Percentiles rank a stretch among this genome's conserved stretches.
These are phyloP conservation scores for Epicoccum nigrum DNA, from an alignment of 2,329 filamentous ascomycete species.

Conservation along the genomic window DNA sequence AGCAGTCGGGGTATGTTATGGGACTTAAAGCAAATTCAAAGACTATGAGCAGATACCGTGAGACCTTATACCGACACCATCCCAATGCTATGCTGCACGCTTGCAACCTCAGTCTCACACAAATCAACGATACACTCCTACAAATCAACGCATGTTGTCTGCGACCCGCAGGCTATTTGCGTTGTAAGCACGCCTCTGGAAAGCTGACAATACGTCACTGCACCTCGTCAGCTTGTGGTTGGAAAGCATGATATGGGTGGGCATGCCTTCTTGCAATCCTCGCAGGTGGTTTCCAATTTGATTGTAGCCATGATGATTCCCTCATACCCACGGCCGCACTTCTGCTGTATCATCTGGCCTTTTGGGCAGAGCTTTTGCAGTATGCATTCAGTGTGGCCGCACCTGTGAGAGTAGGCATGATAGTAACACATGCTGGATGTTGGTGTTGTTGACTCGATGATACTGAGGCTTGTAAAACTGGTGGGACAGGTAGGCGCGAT, in stretches of 20 bases:
- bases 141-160: background rate
- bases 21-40: background rate
- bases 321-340: slow-evolving; percentile 38
- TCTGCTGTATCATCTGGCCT: slow-evolving; percentile 42
- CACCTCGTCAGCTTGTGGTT: background rate
- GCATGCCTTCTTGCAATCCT: slow-evolving; percentile 33
- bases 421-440: slow-evolving; percentile 53
- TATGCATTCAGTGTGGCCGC: slow-evolving; percentile 52
- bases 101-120: background rate
- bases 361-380: slow-evolving; percentile 38
- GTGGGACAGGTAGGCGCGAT: too few relatives aligned
- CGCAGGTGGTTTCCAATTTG: slow-evolving; percentile 38
- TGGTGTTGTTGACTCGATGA: background rate
- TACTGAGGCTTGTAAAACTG: too few relatives aligned
- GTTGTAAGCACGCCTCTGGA: background rate
- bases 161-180: background rate
- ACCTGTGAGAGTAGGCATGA: slow-evolving; percentile 55
- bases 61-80: background rate
- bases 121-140: background rate
- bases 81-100: background rate
- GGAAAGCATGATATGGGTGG: background rate
- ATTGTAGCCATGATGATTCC: slow-evolving; percentile 40
- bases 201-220: background rate
- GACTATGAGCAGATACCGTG: background rate
- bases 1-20: background rate